phyloP scores from a whole-genome alignment of 495 filamentous ascomycete genomes.

The Daldinia caldariorum region DNA sequence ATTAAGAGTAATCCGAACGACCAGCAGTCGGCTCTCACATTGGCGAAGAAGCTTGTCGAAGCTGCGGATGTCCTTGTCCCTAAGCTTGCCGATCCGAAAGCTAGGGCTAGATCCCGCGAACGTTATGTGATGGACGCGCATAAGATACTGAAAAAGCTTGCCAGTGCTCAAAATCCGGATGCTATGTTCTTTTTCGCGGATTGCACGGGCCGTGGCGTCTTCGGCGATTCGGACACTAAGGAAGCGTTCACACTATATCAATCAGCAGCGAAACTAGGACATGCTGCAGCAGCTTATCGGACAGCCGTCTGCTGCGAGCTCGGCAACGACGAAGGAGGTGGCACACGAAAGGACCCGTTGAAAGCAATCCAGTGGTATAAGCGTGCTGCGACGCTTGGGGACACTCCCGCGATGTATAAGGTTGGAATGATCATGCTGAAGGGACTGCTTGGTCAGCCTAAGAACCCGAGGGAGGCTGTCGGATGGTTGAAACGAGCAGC shows the following conservation, averaged over 20 bases:
- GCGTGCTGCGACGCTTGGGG: slow-evolving; percentile 86
- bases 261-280: slow-evolving; percentile 87
- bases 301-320: slow-evolving; percentile 98
- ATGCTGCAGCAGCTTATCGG: slow-evolving; percentile 87
- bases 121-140: slow-evolving; percentile 85
- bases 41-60: slow-evolving; percentile 89
- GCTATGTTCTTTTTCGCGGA: slow-evolving; percentile 96
- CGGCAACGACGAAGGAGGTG: slow-evolving; percentile 91
- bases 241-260: slow-evolving; percentile 94
- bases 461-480: slow-evolving; percentile 83
- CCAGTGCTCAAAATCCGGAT: slow-evolving; percentile 69
- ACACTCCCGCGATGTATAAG: slow-evolving; percentile 96
- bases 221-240: slow-evolving; percentile 78
- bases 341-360: slow-evolving; percentile 86
- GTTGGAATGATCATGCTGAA: slow-evolving; percentile 95
- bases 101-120: slow-evolving; percentile 79
- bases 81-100: slow-evolving; percentile 77
- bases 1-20: slow-evolving; percentile 76
- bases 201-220: slow-evolving; percentile 78
- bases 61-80: slow-evolving; percentile 79
- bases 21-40: slow-evolving; percentile 70
- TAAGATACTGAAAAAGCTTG: slow-evolving; percentile 90
- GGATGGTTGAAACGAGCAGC: slow-evolving; percentile 93
- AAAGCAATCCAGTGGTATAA: slow-evolving; percentile 99
- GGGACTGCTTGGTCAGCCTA: slow-evolving; percentile 89